Evolutionary conservation across 306 rosid genomes (phyloP), one percentile per base, ranked within the genome.

Genomic region (Prunus fruticosa): DNA sequence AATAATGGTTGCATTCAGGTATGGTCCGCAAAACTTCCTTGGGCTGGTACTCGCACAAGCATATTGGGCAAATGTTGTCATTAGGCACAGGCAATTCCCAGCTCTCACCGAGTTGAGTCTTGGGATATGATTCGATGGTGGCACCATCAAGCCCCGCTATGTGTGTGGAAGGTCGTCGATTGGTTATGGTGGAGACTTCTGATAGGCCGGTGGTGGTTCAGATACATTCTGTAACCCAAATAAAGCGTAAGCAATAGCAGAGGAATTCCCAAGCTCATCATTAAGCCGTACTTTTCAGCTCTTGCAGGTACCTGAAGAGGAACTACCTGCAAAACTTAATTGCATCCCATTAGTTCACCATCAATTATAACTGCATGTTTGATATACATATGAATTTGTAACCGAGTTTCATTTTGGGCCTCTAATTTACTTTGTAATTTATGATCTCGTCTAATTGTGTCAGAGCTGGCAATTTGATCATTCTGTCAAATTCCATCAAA

Each of bases 1-100:
- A 89, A 61, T 85, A 80, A 41, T 87, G 89, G 22, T 75, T 81
- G 62, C 93, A 87, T 3, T 73, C 72, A 0, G 89, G 84, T 50
- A 89, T 87, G 34, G 73, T 80, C 70, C 86, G 80, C 16, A 85
- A 23, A 0, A 79, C 75, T 51, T 56, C 87, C 64, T 76, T 89
- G 12, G 86, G 72, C 52, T 56, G 28, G 19, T 71, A 71, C 52
- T 71, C 76, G 2, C 38, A 15, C 53, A 56, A 72, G 22, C 76
- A 72, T 54, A 56, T 72, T 3, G 76, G 10, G 22, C 76, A 72
- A 34, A 20, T 20, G 16, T 34, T 54, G 14, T 54, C 52, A 30
- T 11, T 19, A 0, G 64, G 34, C 8, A 34, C 22, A 2, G 65
- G 76, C 30, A 71, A 20, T 34, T 71, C 76, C 51, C 15, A 34